phyloP scores from a whole-genome alignment of 345 rosid genomes.

The Moricandia moricandioides region DNA sequence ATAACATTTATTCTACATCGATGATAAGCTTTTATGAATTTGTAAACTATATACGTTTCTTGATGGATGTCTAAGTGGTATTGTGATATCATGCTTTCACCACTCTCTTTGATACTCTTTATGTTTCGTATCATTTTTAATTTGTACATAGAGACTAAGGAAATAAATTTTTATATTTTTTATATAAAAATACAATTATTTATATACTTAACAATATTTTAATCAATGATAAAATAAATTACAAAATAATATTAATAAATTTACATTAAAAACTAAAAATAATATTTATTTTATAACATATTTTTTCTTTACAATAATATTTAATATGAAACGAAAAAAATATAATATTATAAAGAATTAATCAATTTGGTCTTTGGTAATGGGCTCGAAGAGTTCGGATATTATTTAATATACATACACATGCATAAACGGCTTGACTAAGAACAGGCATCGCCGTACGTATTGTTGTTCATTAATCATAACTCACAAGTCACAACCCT shows the following conservation, averaged over 20 bases:
- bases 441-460: conserved; percentile 33
- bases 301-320: no score
- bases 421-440: conserved; percentile 30
- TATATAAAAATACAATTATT: no score
- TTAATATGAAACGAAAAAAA: no score
- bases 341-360: conserved; percentile 1
- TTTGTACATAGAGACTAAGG: no score
- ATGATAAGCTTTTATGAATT: conserved; percentile 2
- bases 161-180: no score
- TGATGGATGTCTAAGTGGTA: background rate
- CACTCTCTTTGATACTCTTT: conserved; percentile 24
- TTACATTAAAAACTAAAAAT: no score
- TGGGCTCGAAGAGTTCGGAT: conserved; percentile 35
- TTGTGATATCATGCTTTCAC: conserved; percentile 29
- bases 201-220: no score
- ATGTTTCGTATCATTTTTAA: no score
- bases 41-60: conserved; percentile 1
- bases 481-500: conserved; percentile 7
- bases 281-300: no score
- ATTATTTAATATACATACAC: conserved; percentile 17
- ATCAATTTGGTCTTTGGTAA: conserved; percentile 28
- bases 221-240: no score
- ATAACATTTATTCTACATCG: background rate
- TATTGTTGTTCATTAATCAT: conserved; percentile 11
- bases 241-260: no score